Evolutionary conservation across 2,329 filamentous ascomycete species (phyloP).

Genomic region (Xylaria arbuscula): DNA sequence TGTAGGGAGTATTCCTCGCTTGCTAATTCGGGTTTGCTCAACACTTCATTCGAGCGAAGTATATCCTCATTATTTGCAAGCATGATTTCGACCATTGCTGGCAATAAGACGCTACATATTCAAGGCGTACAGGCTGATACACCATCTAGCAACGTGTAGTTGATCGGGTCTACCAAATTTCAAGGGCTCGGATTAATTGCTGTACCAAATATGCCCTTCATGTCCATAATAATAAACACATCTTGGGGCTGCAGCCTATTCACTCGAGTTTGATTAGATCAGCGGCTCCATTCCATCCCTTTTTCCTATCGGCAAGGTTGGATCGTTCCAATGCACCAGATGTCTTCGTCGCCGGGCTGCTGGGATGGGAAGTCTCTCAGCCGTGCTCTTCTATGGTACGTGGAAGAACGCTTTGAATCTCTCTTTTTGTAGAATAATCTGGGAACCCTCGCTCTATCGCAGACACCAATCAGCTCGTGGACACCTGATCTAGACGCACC

Average conservation of each 20-base stretch:
- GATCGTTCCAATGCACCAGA: conserved; percentile 17
- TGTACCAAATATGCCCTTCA: not conserved
- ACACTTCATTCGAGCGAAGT: conserved; percentile 14
- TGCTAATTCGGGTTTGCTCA: conserved; percentile 15
- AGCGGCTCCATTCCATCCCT: not conserved
- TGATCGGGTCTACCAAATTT: not conserved
- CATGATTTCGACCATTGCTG: conserved; percentile 8
- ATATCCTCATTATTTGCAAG: conserved; percentile 8
- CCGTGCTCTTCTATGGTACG: not conserved
- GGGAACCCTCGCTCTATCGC: conserved; percentile 3
- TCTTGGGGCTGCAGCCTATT: conserved; percentile 1
- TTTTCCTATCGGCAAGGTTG: conserved; percentile 4
- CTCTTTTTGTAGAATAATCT: conserved; percentile 25
- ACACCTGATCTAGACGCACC: conserved; percentile 2
- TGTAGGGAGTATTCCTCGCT: conserved; percentile 17
- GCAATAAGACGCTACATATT: conserved; percentile 9
- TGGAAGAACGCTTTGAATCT: not conserved
- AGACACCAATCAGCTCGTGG: conserved; percentile 13
- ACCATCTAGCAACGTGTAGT: conserved; percentile 16
- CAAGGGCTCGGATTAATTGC: not conserved
- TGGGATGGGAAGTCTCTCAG: conserved; percentile 20
- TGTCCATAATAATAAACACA: conserved; percentile 22
- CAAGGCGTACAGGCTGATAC: conserved; percentile 8
- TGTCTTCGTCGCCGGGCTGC: conserved; percentile 17
- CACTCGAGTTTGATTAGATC: conserved; percentile 3